Base-by-base conservation (phyloP, 2,329 filamentous ascomycete species). In the Xylariaceae sp. region DNA sequence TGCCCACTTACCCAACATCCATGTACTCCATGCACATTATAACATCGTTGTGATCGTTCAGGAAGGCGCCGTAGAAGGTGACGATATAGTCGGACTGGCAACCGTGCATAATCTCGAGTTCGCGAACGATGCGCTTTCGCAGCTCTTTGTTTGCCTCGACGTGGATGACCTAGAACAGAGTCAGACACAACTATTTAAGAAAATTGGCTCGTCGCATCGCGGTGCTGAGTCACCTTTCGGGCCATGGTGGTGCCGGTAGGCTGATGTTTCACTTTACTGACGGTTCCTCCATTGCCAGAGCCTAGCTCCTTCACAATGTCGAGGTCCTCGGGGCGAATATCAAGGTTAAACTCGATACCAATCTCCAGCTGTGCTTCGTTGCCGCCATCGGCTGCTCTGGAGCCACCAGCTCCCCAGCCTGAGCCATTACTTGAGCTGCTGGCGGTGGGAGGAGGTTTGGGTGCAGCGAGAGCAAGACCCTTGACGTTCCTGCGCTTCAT, bases 21-120 rank as follows among this genome's bases (percentile, higher is more conserved):
- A 96, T 96, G 70, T 99, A 97, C 71, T 99, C 94, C 94, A 99
- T 99, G 72, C 94, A 99, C 87, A 99, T 93, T 63, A 97, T 95
- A 53, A 99, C 95, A 74, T 99, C 94, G 68, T 95, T 93, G 56
- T 91, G 91, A 67, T 95, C 89, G 69, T 96, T 97, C 66, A 97
- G 82, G 68, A 97, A 99, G 36, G 94, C 94, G 55, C 94, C 94
- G 67, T 97, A 97, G 72, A 97, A 99, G 49, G 88, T 96, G 55
- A 99, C 94, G 66, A 99, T 97, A 71, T 95, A 92, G 55, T 94
- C 89, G 18, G 90, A 97, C 67, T 96, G 94, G 73, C 94, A 99
- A 66, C 95, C 90, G 69, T 97, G 92, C 86, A 97, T 97, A 61
- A 99, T 97, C 69, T 97, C 92, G 47, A 99, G 82, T 71, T 99